Base-by-base conservation (phyloP, 371 early-diverging fungal genomes). In the Mortierella sp. region DNA sequence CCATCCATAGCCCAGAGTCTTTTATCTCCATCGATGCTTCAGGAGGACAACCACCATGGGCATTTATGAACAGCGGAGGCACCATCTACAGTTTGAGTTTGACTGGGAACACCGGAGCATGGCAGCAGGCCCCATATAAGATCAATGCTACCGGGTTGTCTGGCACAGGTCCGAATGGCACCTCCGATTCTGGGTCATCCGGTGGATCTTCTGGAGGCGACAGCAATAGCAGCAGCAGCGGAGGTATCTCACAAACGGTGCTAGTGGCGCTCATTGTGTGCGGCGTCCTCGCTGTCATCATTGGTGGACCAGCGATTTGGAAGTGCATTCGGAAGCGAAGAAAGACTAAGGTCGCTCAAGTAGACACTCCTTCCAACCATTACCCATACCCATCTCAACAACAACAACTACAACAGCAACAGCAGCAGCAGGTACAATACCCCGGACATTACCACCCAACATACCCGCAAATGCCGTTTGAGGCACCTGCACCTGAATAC, bases 41-140 rank as follows among this genome's bases (percentile, higher is more conserved):
- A 23, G 21, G 30, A 43, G 65, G 58, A 24, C 39, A 27, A n/a
- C 26, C 58, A 1, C 47, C 65, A 3, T 65, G 66, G 59, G 59
- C 66, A 1, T 58, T 58, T 23, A 21, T 65, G 58, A 53, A 43
- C 54, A 46, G 41, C 48, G 41, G 12, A 3, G 31, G 24, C 2
- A 21, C 8, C 21, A 16, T 60, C 6, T 47, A 41, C 34, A 43
- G 55, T 2, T 24, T 67, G 24, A 34, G 39, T 0, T 23, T 67
- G n/a, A 18, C 50, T 5, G 67, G 67, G 2, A 27, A 55, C 30
- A 30, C 23, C 5, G 60, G 45, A 24, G 30, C 21, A 14, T 67
- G 60, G 67, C 43, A 55, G 39, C 31, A 34, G 9, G 55, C n/a
- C 16, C 34, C 54, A 6, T 60, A 60, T 43, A 34, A 31, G 8